Evolutionary conservation across 2,329 filamentous ascomycete species (phyloP), one percentile per base, ranked within the genome.

Genomic region (Boeremia lycopersici): DNA sequence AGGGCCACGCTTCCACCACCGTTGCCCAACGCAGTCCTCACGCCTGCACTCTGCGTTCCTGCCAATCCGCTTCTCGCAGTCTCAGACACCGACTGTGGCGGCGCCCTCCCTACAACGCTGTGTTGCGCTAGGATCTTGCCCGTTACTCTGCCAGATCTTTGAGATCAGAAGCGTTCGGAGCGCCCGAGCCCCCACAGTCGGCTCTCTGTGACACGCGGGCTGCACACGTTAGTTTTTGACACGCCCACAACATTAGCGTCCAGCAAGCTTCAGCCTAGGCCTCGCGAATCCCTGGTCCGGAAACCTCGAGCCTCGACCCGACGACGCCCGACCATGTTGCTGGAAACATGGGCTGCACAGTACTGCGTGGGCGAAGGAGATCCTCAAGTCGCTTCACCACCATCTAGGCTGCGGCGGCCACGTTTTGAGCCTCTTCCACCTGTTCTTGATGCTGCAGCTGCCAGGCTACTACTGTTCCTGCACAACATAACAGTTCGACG

Each of bases 241-340:
- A 68, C 66, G 58, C 59, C 49, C 56, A 51, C 41, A 34, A 38
- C 44, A 40, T 43, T 64, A 57, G 64, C 61, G 49, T 42, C 34
- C 31, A 28, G 50, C 40, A 57, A 53, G 54, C 53, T 56, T 44
- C 30, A 48, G 46, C 62, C 62, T 60, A 62, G 53, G 51, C 57
- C 59, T 44, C 19, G 43, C 28, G 17, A 45, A 48, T 41, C 57
- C 19, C 53, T 64, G 59, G 59, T 58, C 54, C 67, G 57, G 50
- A 64, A 59, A 57, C 55, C 59, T 59, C 63, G 52, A 61, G 64
- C 57, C 63, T 64, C 63, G 54, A 68, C 50, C 64, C 65, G 69
- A 68, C 62, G 56, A 69, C 68, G 69, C 71, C 70, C 61, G 63
- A 67, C 69, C 71, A 62, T 59, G 43, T 66, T 62, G 57, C 61